Percentiles rank a stretch among this genome's conserved stretches.
Evolutionary conservation across 805 yeast species (phyloP).

Genomic region (Candida golubevii): DNA sequence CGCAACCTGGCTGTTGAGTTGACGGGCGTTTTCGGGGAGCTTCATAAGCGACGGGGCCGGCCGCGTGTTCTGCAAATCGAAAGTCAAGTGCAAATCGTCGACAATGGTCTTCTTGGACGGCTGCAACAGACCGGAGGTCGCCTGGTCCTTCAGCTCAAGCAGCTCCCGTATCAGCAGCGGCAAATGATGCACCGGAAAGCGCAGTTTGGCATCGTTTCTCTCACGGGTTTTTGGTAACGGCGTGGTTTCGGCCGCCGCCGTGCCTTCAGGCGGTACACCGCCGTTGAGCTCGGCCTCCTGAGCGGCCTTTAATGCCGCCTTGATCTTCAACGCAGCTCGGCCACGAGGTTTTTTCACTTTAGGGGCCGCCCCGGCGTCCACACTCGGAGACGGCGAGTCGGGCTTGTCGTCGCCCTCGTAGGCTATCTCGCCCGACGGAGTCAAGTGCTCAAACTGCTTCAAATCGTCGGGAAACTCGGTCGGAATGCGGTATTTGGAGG

Average conservation of each 20-base stretch:
- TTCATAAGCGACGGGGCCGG: slow-evolving; percentile 11
- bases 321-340: slow-evolving; percentile 14
- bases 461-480: slow-evolving; percentile 55
- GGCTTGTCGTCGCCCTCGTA: slow-evolving; percentile 16
- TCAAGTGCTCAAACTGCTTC: slow-evolving; percentile 28
- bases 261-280: slow-evolving; percentile 1
- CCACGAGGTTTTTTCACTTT: slow-evolving; percentile 10
- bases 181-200: slow-evolving; percentile 17
- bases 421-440: slow-evolving; percentile 15
- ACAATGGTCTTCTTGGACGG: slow-evolving; percentile 18
- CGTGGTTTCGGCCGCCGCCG: background rate
- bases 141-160: slow-evolving; percentile 12
- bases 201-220: slow-evolving; percentile 11
- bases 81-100: slow-evolving; percentile 15
- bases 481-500: slow-evolving; percentile 62
- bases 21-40: slow-evolving; percentile 14
- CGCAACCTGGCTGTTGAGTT: slow-evolving; percentile 6
- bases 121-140: slow-evolving; percentile 12
- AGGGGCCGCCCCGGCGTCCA: slow-evolving; percentile 4
- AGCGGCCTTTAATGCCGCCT: slow-evolving; percentile 10
- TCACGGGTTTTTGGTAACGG: slow-evolving; percentile 2
- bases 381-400: slow-evolving; percentile 7
- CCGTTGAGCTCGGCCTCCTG: slow-evolving; percentile 1
- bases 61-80: slow-evolving; percentile 16
- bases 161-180: slow-evolving; percentile 14